Base-by-base conservation (phyloP, 768 basidiomycete genomes). In the Boletus barrowsii region DNA sequence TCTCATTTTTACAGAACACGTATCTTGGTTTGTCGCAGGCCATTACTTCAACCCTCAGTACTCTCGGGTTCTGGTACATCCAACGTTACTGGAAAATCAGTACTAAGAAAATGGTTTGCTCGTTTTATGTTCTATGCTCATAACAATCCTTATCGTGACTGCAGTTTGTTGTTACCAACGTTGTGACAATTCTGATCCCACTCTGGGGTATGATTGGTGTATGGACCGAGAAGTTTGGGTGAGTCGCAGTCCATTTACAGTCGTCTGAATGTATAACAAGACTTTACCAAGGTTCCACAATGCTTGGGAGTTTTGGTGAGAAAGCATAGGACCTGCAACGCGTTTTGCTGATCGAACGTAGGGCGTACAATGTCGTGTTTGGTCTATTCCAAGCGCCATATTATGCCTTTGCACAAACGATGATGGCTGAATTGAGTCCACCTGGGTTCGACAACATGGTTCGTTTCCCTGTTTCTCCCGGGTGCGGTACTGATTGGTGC, bases 371-470 rank as follows among this genome's bases (percentile, higher is more conserved):
- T 54, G 75, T 90, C 47, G 70, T 91, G 3, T 88, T 87, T 60
- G 89, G 90, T 13, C 69, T 92, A 10, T 90, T 90, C 77, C 87
- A 92, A 73, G 87, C 87, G 1, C 91, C 91, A 0, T 94, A 91
- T 71, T 93, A 90, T 65, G 88, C 92, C 1, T 90, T 87, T 66
- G 83, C 89, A 4, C 86, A 89, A 65, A 91, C 88, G 0, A 88
- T 90, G 87, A 91, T 91, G 88, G 87, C 88, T 0, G 92, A 94
- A 68, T 80, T 95, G 14, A 84, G 87, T 7, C 91, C 91, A 13
- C 87, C 89, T 1, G 92, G 91, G 1, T 93, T 89, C 63, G 91
- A 93, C 61, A 90, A 91, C 64, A 91, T 83, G 82, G 81, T 79
- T 53, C 15, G 63, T 49, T 14, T 4, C 22, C 1, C 22, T 2